Conservation (phyloP, 257 asterid species). For the Datura wrightii region DNA sequence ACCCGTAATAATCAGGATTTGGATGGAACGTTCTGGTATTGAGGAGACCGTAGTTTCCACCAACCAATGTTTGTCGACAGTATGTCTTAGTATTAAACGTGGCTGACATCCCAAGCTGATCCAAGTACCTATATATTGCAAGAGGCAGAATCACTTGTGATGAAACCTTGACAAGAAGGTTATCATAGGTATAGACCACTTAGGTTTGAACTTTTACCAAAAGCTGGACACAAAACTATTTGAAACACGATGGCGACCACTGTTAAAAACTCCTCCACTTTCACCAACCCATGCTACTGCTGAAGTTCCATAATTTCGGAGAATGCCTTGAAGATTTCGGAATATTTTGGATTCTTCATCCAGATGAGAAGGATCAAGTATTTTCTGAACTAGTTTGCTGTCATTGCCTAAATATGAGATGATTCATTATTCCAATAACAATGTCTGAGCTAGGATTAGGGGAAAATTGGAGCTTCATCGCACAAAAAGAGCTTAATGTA, state of each 20-base stretch:
- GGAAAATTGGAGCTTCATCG: not conserved
- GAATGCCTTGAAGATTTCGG: slow-evolving; percentile 35
- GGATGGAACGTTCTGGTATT: slow-evolving; percentile 66
- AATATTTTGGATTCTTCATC: slow-evolving; percentile 46
- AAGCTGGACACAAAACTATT: slow-evolving; percentile 85
- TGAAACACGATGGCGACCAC: slow-evolving; percentile 72
- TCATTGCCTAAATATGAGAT: slow-evolving; percentile 47
- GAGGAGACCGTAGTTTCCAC: slow-evolving; percentile 92
- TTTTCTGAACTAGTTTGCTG: slow-evolving; percentile 48
- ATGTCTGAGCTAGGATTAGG: slow-evolving; percentile 10
- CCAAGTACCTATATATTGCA: slow-evolving; percentile 65
- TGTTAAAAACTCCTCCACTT: slow-evolving; percentile 69
- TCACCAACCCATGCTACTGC: slow-evolving; percentile 67
- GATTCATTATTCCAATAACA: not conserved
- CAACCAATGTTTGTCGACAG: slow-evolving; percentile 86
- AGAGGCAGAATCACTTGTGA: slow-evolving; percentile 19
- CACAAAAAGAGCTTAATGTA: slow-evolving; percentile 34
- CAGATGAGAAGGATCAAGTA: slow-evolving; percentile 56
- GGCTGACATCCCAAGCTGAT: slow-evolving; percentile 92
- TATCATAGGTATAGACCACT: not conserved
- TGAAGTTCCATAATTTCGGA: slow-evolving; percentile 40
- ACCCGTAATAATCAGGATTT: slow-evolving; percentile 96
- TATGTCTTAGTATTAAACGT: slow-evolving; percentile 70
- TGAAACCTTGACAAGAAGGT: not conserved
- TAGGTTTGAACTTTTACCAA: slow-evolving; percentile 53